Conservation (phyloP, 441 rosid genomes). For the Codiaeum variegatum region DNA sequence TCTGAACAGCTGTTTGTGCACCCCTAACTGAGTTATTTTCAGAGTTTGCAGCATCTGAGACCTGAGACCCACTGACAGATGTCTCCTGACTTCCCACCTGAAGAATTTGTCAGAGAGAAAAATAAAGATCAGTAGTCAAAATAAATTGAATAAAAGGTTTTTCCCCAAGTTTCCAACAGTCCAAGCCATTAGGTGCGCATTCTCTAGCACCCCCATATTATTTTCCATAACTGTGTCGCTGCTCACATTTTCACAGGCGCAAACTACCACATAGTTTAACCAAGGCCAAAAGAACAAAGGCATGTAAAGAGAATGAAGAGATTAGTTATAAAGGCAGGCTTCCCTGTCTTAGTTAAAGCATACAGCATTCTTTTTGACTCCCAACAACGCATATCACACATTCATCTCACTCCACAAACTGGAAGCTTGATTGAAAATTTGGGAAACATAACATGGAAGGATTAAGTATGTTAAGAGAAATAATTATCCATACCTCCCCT, state of each 20-base stretch:
- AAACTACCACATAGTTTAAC: background rate
- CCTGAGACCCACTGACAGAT: slow-evolving; percentile 51
- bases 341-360: background rate
- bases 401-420: background rate
- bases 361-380: background rate
- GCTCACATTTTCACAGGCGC: background rate
- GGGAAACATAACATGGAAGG: background rate
- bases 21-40: slow-evolving; percentile 44
- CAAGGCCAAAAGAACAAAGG: background rate
- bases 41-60: slow-evolving; percentile 45
- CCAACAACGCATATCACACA: background rate
- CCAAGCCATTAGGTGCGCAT: background rate
- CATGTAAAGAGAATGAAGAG: background rate
- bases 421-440: background rate
- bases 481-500: slow-evolving; percentile 51
- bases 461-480: background rate
- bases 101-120: slow-evolving; percentile 26
- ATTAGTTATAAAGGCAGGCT: background rate
- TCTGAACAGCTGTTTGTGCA: slow-evolving; percentile 41
- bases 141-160: background rate
- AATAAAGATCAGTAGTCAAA: slow-evolving; percentile 4
- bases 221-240: too few relatives aligned
- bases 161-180: background rate
- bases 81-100: slow-evolving; percentile 60
- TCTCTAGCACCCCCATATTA: background rate